Percentiles rank a stretch among this genome's conserved stretches.
phyloP scores from a whole-genome alignment of 345 rosid species.

The Ceriops zippeliana region DNA sequence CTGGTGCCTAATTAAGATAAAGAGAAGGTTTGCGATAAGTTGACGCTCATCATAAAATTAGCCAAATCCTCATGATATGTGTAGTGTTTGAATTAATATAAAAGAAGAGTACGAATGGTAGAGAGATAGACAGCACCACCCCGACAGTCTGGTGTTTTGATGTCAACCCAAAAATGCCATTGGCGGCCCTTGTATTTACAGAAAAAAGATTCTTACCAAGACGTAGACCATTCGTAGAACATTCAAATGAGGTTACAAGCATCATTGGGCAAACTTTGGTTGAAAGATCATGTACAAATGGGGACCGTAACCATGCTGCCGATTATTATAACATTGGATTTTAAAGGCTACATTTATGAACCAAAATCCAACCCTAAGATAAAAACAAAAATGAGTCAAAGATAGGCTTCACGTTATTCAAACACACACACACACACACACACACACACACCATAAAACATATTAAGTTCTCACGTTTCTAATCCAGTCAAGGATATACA shows the following conservation, averaged over 20 bases:
- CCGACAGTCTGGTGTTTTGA: slow-evolving; percentile 26
- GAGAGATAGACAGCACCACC: slow-evolving; percentile 3
- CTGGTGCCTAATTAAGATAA: too few relatives aligned
- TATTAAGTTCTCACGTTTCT: too few relatives aligned
- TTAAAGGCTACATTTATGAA: background rate
- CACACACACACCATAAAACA: too few relatives aligned
- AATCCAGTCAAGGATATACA: too few relatives aligned
- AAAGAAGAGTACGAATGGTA: background rate
- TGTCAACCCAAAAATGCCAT: slow-evolving; percentile 32
- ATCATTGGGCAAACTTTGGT: slow-evolving; percentile 14
- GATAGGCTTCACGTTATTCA: background rate
- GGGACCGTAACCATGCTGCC: background rate
- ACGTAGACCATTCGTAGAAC: slow-evolving; percentile 39
- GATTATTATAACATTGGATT: background rate
- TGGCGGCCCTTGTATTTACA: slow-evolving; percentile 33
- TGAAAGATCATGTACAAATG: slow-evolving; percentile 1
- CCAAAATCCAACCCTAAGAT: slow-evolving; percentile 8
- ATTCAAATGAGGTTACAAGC: slow-evolving; percentile 19
- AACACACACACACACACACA: background rate
- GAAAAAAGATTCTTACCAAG: slow-evolving; percentile 37
- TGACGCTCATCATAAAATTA: too few relatives aligned
- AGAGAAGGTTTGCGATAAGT: too few relatives aligned
- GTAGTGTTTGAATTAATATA: too few relatives aligned
- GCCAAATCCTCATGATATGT: too few relatives aligned
- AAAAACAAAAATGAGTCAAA: slow-evolving; percentile 2